Percentiles rank a stretch among this genome's conserved stretches.
These are phyloP conservation scores for Lipomyces yamadae DNA, from an alignment of 805 yeast genomes.

Conservation along the genomic window DNA sequence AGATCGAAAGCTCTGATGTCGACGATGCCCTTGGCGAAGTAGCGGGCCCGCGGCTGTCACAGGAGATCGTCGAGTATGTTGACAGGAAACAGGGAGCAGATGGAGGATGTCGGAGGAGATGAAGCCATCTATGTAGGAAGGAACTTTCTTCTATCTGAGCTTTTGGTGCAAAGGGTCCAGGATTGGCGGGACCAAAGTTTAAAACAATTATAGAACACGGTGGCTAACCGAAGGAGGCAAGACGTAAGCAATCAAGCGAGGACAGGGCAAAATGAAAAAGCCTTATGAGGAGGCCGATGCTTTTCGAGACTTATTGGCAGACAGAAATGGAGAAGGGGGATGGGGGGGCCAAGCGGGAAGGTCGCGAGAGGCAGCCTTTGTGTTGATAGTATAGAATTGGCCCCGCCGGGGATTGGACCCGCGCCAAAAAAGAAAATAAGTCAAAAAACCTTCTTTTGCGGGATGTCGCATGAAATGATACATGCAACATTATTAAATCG, in stretches of 20 bases:
- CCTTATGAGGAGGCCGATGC: not conserved
- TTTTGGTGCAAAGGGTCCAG: not conserved
- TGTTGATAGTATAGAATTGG: not conserved
- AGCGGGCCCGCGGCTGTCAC: constrained; percentile 4
- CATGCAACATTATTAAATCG: too few species aligned
- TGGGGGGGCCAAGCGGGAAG: not conserved
- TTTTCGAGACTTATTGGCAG: too few species aligned
- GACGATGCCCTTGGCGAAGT: not conserved
- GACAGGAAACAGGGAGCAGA: constrained; percentile 6
- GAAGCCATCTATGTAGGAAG: not conserved
- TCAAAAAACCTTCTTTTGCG: too few species aligned
- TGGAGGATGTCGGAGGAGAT: not conserved
- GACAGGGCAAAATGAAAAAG: not conserved
- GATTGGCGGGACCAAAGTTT: not conserved
- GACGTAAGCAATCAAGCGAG: not conserved
- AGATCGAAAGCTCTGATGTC: too few species aligned
- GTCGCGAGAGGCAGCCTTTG: not conserved
- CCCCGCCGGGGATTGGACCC: not conserved
- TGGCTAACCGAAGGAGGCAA: not conserved
- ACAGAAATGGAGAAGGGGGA: not conserved
- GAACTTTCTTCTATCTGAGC: not conserved
- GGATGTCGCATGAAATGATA: too few species aligned
- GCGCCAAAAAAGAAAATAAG: too few species aligned
- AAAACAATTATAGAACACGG: not conserved
- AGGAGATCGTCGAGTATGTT: not conserved